These are phyloP conservation scores for Austroboletus festivus DNA, from an alignment of 768 basidiomycete genomes.

Conservation along the genomic window DNA sequence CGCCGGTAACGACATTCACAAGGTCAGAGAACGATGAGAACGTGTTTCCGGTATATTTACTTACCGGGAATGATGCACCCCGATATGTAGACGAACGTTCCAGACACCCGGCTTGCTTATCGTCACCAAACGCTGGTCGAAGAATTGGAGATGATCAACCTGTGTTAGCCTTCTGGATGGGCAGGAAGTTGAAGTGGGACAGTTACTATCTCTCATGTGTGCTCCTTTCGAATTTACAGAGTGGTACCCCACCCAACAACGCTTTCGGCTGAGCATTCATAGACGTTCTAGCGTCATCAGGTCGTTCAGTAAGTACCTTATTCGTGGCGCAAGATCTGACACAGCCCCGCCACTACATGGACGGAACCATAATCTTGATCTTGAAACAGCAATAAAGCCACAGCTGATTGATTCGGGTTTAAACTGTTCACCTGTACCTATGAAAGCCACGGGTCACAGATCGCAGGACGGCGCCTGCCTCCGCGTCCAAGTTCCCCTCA, in stretches of 20 bases:
- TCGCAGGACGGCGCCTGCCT: too few relatives aligned
- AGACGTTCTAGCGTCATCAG: too few relatives aligned
- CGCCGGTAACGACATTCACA: slow-evolving; percentile 93
- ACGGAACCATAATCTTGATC: background rate
- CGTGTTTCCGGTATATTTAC: slow-evolving; percentile 1
- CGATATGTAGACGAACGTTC: slow-evolving; percentile 84
- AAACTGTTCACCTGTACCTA: background rate
- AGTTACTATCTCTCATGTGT: background rate
- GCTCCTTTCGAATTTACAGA: background rate
- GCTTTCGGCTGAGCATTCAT: background rate
- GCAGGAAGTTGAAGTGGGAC: background rate
- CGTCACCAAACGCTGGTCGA: slow-evolving; percentile 86
- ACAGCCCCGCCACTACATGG: background rate
- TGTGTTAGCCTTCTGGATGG: slow-evolving; percentile 9
- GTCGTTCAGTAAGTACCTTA: too few relatives aligned
- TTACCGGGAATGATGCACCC: slow-evolving; percentile 2
- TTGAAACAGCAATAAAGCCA: background rate
- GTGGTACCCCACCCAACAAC: background rate
- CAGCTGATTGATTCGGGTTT: background rate
- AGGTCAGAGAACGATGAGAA: slow-evolving; percentile 46
- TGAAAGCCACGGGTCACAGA: background rate
- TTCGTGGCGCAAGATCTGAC: background rate
- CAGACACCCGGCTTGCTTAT: slow-evolving; percentile 85
- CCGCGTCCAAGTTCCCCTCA: too few relatives aligned
- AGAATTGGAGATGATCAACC: slow-evolving; percentile 70